These are phyloP conservation scores for Phlebiopsis gigantea DNA, from an alignment of 768 basidiomycete species.

Conservation along the genomic window DNA sequence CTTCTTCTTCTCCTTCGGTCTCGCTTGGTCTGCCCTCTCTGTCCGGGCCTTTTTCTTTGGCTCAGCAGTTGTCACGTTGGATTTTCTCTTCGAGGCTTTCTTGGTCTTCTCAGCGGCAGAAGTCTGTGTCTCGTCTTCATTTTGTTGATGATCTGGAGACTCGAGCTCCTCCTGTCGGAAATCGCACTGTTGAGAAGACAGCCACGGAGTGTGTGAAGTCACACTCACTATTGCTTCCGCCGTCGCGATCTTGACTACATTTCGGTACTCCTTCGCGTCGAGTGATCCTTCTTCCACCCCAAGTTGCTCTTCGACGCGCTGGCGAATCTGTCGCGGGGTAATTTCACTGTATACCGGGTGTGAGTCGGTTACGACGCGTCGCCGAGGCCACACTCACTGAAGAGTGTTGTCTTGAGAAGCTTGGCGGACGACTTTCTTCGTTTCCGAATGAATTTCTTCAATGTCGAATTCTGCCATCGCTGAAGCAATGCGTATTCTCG, in stretches of 20 bases:
- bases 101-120: not conserved
- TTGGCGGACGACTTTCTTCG: slow-evolving; percentile 28
- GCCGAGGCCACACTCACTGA: slow-evolving; percentile 16
- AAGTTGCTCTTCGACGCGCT: slow-evolving; percentile 42
- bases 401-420: slow-evolving; percentile 26
- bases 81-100: slow-evolving; percentile 9
- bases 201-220: slow-evolving; percentile 9
- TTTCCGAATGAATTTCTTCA: slow-evolving; percentile 26
- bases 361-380: not conserved
- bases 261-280: slow-evolving; percentile 39
- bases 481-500: no score
- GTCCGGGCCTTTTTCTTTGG: slow-evolving; percentile 1
- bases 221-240: slow-evolving; percentile 31
- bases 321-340: slow-evolving; percentile 34
- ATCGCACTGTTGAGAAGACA: not conserved
- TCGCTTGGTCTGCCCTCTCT: not conserved
- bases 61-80: not conserved
- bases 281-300: slow-evolving; percentile 40
- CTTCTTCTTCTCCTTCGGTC: not conserved
- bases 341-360: not conserved
- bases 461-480: slow-evolving; percentile 19
- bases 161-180: not conserved
- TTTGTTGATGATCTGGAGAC: not conserved
- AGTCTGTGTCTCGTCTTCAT: not conserved
- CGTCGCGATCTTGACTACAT: slow-evolving; percentile 38